Evolutionary conservation across 495 filamentous ascomycete genomes (phyloP), one percentile per base, ranked within the genome.

Genomic region (Parathielavia hyrcaniae): DNA sequence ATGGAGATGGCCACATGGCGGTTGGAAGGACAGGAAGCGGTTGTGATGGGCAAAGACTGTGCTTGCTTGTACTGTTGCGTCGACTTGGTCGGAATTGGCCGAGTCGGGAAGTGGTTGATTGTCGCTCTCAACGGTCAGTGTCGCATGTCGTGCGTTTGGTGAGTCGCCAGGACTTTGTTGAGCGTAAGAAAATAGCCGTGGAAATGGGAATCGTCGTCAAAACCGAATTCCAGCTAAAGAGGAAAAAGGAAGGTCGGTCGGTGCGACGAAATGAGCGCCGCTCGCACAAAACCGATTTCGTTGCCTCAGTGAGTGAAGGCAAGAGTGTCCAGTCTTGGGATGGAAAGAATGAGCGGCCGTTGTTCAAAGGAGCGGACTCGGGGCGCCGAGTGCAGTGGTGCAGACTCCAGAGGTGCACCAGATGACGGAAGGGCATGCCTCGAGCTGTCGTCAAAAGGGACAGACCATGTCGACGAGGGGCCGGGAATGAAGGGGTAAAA

Each of bases 1-100:
- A 60, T 9, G 69, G 67, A 35, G 48, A 63, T 48, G 70, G 45
- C 68, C 74, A 63, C 64, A 71, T 70, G 55, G 62, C 59, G 26
- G 20, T 45, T 30, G 26, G 6, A 6, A 3, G 26, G 26, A 30
- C 26, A 6, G 6, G 26, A 30, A 2, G 26, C 6, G 2, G 26
- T 6, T 30, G 26, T 30, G 26, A 30, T 30, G 26, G 2, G 6
- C 26, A 30, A 6, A 30, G 47, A 35, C n/a, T n/a, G n/a, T n/a
- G n/a, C n/a, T n/a, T n/a, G n/a, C n/a, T n/a, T n/a, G n/a, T n/a
- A n/a, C n/a, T n/a, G 40, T 30, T n/a, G 19, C 1, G 19, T 20
- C 44, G 34, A 17, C 34, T 10, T 1, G 5, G 13, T 41, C 41
- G 4, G 2, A 34, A 12, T 12, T 45, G 39, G 20, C 16, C 6